Evolutionary conservation across 2,329 filamentous ascomycete species (phyloP).

Genomic region (Coniochaeta sp.): DNA sequence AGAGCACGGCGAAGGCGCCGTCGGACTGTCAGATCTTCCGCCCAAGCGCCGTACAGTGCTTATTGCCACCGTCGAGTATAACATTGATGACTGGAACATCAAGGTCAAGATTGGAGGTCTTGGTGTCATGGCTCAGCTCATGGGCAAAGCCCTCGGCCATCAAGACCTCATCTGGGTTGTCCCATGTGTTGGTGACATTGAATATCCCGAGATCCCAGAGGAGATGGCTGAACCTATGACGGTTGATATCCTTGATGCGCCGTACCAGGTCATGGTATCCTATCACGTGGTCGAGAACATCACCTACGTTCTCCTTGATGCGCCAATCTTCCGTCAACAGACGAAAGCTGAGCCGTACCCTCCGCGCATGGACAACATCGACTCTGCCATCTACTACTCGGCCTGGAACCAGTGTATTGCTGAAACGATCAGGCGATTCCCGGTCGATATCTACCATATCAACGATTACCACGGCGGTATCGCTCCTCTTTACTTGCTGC

Average conservation of each 20-base stretch:
- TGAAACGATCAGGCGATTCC: conserved; percentile 50
- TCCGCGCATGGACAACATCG: conserved; percentile 59
- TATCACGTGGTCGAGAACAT: conserved; percentile 58
- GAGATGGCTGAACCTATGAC: conserved; percentile 50
- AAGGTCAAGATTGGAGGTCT: conserved; percentile 65
- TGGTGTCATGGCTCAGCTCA: conserved; percentile 62
- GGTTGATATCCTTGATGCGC: conserved; percentile 50
- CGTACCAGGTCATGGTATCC: conserved; percentile 53
- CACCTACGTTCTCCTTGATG: conserved; percentile 59
- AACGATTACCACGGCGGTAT: conserved; percentile 24
- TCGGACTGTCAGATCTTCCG: conserved; percentile 60
- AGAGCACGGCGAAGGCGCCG: conserved; percentile 17
- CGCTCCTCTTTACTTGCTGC: conserved; percentile 56
- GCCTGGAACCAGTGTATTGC: conserved; percentile 66
- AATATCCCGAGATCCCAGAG: conserved; percentile 46
- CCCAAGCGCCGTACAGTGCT: conserved; percentile 21
- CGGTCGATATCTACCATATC: conserved; percentile 27
- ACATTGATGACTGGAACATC: conserved; percentile 62
- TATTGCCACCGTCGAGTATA: conserved; percentile 42
- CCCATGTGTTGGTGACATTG: conserved; percentile 53
- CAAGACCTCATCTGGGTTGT: conserved; percentile 58
- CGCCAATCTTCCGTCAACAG: conserved; percentile 57
- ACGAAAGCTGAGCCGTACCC: conserved; percentile 56
- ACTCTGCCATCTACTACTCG: conserved; percentile 61
- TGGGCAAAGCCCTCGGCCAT: conserved; percentile 58